Base-by-base conservation (phyloP, 1,284 basidiomycete species). In the Fistulinella cinereoalba region DNA sequence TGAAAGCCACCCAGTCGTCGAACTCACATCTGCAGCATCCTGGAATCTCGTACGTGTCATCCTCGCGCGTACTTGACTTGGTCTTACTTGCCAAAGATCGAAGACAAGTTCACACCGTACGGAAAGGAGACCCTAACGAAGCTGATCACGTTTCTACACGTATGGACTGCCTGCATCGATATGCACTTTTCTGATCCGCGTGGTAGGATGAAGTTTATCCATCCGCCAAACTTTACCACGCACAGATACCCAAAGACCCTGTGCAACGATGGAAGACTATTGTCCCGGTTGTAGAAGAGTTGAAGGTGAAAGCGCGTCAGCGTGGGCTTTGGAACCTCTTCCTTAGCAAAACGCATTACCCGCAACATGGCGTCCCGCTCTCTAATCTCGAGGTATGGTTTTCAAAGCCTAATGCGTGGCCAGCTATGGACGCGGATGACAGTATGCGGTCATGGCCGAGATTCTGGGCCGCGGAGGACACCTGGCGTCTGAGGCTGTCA, bases 371-470 rank as follows among this genome's bases (percentile, higher is more conserved):
- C 43, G 85, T 92, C n/a, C 85, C 88, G 13, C 73, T 98, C 55
- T 87, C 85, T 23, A 98, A 98, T 69, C 76, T 99, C 46, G 95
- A 98, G 76, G 91, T 92, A 53, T 37, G 76, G 37, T 21, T 19
- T 27, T 38, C 28, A 25, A 27, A 18, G 41, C n/a, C 41, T 19
- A 24, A 21, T 27, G 31, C 12, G 25, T 19, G 36, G 19, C 37
- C 16, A 18, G 32, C 19, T 10, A 16, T 31, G 51, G 23, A 62
- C 23, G 21, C 9, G 11, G 16, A 41, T 8, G 6, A 33, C 56
- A 94, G 88, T 99, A 99, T 69, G 92, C 90, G 39, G 87, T 97
- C 33, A 96, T 98, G 84, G 94, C 94, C 33, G 96, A 99, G 70
- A 72, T 98, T 50, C 82, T 97, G 56, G 96, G 95, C 11, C 81